Evolutionary conservation across 371 early-diverging fungal genomes (phyloP).

Genomic region (Gilbertella persicaria): DNA sequence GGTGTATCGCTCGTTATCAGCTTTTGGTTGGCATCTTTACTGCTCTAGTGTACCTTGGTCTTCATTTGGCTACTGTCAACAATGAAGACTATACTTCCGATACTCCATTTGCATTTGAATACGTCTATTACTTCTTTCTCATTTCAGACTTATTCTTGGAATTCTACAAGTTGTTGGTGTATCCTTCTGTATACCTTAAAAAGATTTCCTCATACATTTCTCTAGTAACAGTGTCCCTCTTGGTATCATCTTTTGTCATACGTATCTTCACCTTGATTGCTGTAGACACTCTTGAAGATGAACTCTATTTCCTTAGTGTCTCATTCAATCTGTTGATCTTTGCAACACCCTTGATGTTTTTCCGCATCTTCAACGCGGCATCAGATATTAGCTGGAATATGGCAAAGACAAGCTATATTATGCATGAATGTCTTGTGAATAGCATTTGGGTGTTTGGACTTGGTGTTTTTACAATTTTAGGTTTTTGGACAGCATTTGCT

Average conservation of each 20-base stretch:
- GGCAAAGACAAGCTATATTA: conserved; percentile 27
- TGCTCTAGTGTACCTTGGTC: conserved; percentile 28
- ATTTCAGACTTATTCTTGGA: conserved; percentile 36
- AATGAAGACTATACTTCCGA: conserved; percentile 37
- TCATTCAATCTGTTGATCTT: conserved; percentile 29
- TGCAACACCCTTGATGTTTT: conserved; percentile 46
- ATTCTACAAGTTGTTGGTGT: conserved; percentile 17
- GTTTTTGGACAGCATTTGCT: conserved; percentile 45
- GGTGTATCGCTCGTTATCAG: conserved; percentile 45
- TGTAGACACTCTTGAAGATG: conserved; percentile 17
- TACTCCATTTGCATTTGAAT: conserved; percentile 31
- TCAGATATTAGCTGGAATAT: conserved; percentile 34
- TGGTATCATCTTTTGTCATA: conserved; percentile 22
- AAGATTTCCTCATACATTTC: conserved; percentile 32
- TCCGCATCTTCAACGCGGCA: conserved; percentile 29
- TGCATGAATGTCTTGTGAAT: conserved; percentile 33
- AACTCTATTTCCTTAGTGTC: conserved; percentile 6
- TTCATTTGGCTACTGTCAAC: conserved; percentile 35
- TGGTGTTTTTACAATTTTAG: conserved; percentile 21
- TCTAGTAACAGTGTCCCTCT: conserved; percentile 18
- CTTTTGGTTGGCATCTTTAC: conserved; percentile 22
- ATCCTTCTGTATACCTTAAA: conserved; percentile 22
- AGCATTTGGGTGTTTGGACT: conserved; percentile 33
- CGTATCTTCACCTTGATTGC: conserved; percentile 25
- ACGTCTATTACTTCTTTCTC: conserved; percentile 41